Evolutionary conservation across 352 stramenopile genomes (phyloP), one percentile per base, ranked within the genome.

Genomic region (Phytophthora hibernalis): DNA sequence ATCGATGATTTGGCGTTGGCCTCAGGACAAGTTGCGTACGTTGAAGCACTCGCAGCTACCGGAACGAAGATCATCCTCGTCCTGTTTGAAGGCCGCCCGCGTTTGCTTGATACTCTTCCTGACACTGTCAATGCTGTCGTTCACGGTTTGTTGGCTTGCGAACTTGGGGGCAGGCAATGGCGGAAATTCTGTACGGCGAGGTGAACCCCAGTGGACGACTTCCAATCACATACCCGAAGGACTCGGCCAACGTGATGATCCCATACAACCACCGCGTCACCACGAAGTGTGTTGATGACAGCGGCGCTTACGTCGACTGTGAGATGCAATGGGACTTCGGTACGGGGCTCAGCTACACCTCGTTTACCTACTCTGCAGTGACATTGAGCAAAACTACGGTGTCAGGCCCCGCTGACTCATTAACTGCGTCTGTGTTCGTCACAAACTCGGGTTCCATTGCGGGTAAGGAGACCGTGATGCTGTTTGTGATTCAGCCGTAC

Each of bases 51-150:
- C 2, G 72, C 70, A 2, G 73, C 70, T 1, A 92, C 83, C 3
- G 77, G 79, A 11, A 92, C 87, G 9, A 94, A 93, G 48, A 65
- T 97, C n/a, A 79, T 97, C 13, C 59, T 97, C 3, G 76, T 97
- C 33, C 68, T 96, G 12, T 83, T 96, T 16, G 72, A 88, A 61
- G 91, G 91, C 0, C 82, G 91, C 12, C 90, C 89, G 24, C 84
- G 91, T 2, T 54, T 97, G 12, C 77, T 97, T 12, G 65, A 54
- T 2, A 77, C 70, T 12, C 64, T 91, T 15, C 64, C 78, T 0
- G 58, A 74, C 16, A 59, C 54, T 12, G 89, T 79, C 5, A 72
- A 82, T 22, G 91, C 85, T 37, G 82, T 97, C 3, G 62, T 97
- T n/a, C 65, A 94, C 45, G 86, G 76, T 2, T 76, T 93, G 53